Conservation (phyloP, 2,329 filamentous ascomycete species). For the Sporothrix humicola region DNA sequence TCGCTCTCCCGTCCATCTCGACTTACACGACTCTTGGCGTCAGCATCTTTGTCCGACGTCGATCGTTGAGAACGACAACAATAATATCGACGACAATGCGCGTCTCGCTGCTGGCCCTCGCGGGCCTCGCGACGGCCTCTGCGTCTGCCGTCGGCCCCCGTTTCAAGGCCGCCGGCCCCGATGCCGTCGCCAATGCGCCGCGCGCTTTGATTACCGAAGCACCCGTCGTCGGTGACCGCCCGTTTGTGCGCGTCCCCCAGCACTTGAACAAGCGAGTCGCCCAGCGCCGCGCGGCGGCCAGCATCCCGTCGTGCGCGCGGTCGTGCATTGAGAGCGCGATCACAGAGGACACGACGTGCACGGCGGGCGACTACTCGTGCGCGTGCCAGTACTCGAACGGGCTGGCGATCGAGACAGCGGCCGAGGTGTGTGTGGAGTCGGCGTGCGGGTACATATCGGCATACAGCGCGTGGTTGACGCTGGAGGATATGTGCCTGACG, state of each 20-base stretch:
- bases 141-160: slow-evolving; percentile 6
- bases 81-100: background rate
- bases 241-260: no score
- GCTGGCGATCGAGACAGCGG: slow-evolving; percentile 19
- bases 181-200: background rate
- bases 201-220: slow-evolving; percentile 4
- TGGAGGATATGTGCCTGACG: background rate
- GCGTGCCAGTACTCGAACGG: slow-evolving; percentile 33
- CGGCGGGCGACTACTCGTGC: slow-evolving; percentile 31
- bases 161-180: background rate
- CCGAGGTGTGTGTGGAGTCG: slow-evolving; percentile 27
- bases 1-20: background rate
- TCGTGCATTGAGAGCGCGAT: slow-evolving; percentile 33
- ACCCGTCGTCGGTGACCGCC: background rate
- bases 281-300: background rate
- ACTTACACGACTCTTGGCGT: slow-evolving; percentile 22
- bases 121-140: background rate
- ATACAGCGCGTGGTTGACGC: slow-evolving; percentile 4
- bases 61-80: no score
- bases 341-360: slow-evolving; percentile 34
- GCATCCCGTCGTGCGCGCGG: slow-evolving; percentile 31
- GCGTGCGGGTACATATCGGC: slow-evolving; percentile 33
- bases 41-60: background rate
- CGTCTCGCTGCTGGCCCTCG: background rate
- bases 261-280: background rate